Base-by-base conservation (phyloP, 495 filamentous ascomycete genomes). In the Jackrogersella minutella region DNA sequence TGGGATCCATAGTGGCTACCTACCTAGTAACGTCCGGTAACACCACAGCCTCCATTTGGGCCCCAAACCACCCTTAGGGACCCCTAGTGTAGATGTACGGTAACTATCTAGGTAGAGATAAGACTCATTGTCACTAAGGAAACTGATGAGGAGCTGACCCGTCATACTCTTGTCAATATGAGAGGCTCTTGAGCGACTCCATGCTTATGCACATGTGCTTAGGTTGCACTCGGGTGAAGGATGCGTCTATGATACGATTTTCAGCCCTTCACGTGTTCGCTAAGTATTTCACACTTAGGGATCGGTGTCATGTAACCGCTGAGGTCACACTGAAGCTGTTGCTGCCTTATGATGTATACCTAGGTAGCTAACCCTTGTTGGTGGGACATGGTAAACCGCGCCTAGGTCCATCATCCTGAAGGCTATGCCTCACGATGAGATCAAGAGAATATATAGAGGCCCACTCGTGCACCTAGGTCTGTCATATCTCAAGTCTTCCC, bases 181-280 rank as follows among this genome's bases (percentile, higher is more conserved):
- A 19, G 19, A 28, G 44, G 4, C 44, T 31, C 43, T 30, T 26
- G 22, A 13, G 9, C 21, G 21, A 24, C 21, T 24, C 11, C 28
- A 58, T 36, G 13, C 14, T 58, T n/a, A 47, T 58, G 43, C 33
- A 39, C 58, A 62, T 54, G 49, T 62, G 30, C 8, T 21, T 22
- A 28, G 37, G 49, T 54, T 21, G 34, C 52, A 51, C 17, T 28
- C 24, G 43, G 22, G 33, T 28, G 60, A 40, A 64, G 51, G 60
- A 49, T 64, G 60, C 50, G 40, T 37, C 28, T 7, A 37, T 46
- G 8, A 22, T 17, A 21, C 17, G 17, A 33, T 3, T 14, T 37
- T 16, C 16, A 34, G 28, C 10, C 39, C 28, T 26, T 17, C 30
- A 16, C 17, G 28, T 47, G 28, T 22, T 47, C 26, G 24, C 34